phyloP scores from a whole-genome alignment of 441 rosid species.

The Erodium moschatum region DNA sequence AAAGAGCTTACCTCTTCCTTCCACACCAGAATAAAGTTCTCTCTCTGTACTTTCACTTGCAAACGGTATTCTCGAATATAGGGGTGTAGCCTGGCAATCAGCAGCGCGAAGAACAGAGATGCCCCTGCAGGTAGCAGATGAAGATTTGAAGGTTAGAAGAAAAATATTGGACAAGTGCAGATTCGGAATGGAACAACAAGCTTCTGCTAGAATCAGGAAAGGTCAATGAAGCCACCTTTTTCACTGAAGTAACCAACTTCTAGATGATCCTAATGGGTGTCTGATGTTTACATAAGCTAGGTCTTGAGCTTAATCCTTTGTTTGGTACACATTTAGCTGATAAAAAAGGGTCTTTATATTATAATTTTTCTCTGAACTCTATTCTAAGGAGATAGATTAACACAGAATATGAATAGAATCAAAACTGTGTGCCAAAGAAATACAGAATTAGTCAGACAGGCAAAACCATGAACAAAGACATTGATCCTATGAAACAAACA shows the following conservation, averaged over 20 bases:
- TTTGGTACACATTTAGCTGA: too few species aligned
- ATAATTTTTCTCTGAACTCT: background rate
- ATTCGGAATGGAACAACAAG: background rate
- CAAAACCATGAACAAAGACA: background rate
- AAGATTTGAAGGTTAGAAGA: background rate
- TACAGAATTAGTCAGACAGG: background rate
- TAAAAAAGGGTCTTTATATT: background rate
- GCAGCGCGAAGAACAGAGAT: conserved; percentile 43
- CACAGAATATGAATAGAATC: too few species aligned
- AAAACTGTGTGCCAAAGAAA: background rate
- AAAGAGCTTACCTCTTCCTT: conserved; percentile 44
- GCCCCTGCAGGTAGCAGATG: conserved; percentile 43
- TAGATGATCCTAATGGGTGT: background rate
- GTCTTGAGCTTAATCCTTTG: too few species aligned
- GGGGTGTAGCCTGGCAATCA: conserved; percentile 65
- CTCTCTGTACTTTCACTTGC: conserved; percentile 59
- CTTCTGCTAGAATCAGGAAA: background rate
- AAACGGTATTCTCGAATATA: conserved; percentile 54
- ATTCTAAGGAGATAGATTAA: too few species aligned
- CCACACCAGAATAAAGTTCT: conserved; percentile 38
- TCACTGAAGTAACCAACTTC: background rate
- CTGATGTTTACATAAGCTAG: too few species aligned
- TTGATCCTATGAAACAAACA: background rate
- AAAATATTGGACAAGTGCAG: conserved; percentile 5
- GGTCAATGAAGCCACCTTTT: background rate